Evolutionary conservation across 129 eudicot species (phyloP).

Genomic region (Arctium minus): DNA sequence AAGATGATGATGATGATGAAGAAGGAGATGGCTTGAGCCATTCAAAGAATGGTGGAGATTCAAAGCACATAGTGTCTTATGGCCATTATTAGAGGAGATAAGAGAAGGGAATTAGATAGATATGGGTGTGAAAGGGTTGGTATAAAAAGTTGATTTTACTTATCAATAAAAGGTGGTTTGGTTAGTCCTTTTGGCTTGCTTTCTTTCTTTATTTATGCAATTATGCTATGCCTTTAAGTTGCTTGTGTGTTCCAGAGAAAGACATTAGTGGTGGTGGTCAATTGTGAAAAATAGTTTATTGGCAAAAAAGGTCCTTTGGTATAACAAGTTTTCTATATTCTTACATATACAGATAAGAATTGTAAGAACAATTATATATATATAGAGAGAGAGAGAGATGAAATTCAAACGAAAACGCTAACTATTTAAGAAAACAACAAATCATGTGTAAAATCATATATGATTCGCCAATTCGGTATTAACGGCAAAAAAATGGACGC

Average conservation of each 20-base stretch:
- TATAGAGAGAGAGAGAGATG: too few relatives aligned
- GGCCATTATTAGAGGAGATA: slow-evolving; percentile 31
- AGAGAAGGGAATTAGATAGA: background rate
- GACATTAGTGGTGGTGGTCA: slow-evolving; percentile 30
- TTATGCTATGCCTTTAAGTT: slow-evolving; percentile 19
- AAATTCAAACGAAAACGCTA: too few relatives aligned
- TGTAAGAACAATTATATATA: background rate
- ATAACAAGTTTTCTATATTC: background rate
- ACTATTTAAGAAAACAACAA: too few relatives aligned
- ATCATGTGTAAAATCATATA: too few relatives aligned
- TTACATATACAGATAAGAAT: background rate
- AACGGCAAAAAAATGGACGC: too few relatives aligned
- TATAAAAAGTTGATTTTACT: slow-evolving; percentile 32
- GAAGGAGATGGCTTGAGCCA: slow-evolving; percentile 66
- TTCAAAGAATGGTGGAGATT: slow-evolving; percentile 62
- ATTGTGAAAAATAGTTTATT: slow-evolving; percentile 18
- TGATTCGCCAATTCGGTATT: too few relatives aligned
- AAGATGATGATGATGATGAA: slow-evolving; percentile 27
- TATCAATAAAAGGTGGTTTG: slow-evolving; percentile 35
- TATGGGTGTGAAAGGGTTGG: slow-evolving; percentile 14
- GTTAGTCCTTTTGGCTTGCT: slow-evolving; percentile 26
- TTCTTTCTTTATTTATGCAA: slow-evolving; percentile 16
- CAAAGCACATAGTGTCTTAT: slow-evolving; percentile 44
- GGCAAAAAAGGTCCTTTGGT: slow-evolving; percentile 14
- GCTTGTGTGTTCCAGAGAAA: slow-evolving; percentile 31